Evolutionary conservation across 352 stramenopile genomes (phyloP).

Genomic region (Aphanomyces euteiches): DNA sequence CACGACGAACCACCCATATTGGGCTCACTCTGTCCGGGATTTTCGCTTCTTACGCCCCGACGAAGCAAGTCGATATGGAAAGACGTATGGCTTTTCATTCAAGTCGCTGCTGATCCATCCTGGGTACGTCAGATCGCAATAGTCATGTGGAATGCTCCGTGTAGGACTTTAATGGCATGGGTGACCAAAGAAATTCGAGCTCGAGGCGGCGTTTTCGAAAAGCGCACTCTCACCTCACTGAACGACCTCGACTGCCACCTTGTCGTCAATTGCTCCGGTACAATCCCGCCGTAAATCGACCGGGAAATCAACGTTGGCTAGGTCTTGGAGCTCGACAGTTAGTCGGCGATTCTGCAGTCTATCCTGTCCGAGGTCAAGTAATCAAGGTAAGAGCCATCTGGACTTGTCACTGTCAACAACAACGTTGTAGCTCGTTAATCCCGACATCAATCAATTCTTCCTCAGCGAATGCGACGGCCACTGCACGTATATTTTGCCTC

Average conservation of each 20-base stretch:
- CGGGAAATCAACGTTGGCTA: conserved; percentile 3
- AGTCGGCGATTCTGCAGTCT: conserved; percentile 42
- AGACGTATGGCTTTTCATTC: conserved; percentile 51
- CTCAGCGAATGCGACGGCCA: conserved; percentile 47
- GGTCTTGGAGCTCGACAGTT: conserved; percentile 47
- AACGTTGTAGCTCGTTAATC: conserved; percentile 41
- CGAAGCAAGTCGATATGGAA: conserved; percentile 40
- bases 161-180: conserved; percentile 52
- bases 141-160: conserved; percentile 17
- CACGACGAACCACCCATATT: conserved; percentile 46
- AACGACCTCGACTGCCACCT: conserved; percentile 48
- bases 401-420: background rate
- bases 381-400: conserved; percentile 41
- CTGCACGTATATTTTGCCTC: conserved; percentile 69
- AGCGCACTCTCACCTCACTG: conserved; percentile 38
- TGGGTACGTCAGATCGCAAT: background rate
- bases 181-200: conserved; percentile 43
- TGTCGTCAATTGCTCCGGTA: conserved; percentile 61
- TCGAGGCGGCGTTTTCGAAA: conserved; percentile 52
- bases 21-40: conserved; percentile 58
- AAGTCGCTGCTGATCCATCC: conserved; percentile 44
- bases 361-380: conserved; percentile 57
- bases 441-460: conserved; percentile 46
- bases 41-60: conserved; percentile 46
- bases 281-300: background rate